A percentile compares a stretch with the other conserved stretches of the same genome.
These are phyloP conservation scores for Colletotrichum ledebouriae DNA, from an alignment of 2,329 filamentous ascomycete genomes.

Conservation along the genomic window DNA sequence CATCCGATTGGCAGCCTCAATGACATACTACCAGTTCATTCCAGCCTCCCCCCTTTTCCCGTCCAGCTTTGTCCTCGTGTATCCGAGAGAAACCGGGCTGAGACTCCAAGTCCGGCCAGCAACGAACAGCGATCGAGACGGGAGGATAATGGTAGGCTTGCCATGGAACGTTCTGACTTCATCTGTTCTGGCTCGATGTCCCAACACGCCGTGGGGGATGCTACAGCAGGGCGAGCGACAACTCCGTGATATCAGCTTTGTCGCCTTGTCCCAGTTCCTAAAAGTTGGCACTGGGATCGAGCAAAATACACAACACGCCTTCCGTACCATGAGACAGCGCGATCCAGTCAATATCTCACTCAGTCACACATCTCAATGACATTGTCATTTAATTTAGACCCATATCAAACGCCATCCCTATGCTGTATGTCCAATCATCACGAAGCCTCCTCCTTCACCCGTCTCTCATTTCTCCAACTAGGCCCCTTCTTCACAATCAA, in stretches of 20 bases:
- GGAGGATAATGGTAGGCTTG: too few species aligned
- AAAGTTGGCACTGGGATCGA: too few species aligned
- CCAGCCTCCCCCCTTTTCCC: neutral
- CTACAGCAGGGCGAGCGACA: too few species aligned
- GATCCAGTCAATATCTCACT: too few species aligned
- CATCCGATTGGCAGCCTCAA: neutral
- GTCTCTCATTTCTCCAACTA: conserved; percentile 64
- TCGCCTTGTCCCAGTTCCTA: too few species aligned
- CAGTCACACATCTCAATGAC: neutral
- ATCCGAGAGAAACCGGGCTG: conserved; percentile 5
- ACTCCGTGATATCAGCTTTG: too few species aligned
- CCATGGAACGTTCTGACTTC: too few species aligned
- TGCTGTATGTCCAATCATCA: conserved; percentile 7
- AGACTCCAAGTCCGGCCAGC: neutral
- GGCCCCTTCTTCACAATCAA: conserved; percentile 64
- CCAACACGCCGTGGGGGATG: too few species aligned
- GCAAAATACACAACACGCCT: too few species aligned
- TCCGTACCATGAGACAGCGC: too few species aligned
- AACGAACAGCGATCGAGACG: neutral
- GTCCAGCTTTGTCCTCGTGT: neutral
- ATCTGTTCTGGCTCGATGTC: too few species aligned
- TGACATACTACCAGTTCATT: neutral
- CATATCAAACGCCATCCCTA: neutral
- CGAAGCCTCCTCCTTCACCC: conserved; percentile 48
- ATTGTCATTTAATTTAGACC: neutral